Evolutionary conservation across 495 filamentous ascomycete genomes (phyloP), one percentile per base, ranked within the genome.

Genomic region (Penicillium fimorum): DNA sequence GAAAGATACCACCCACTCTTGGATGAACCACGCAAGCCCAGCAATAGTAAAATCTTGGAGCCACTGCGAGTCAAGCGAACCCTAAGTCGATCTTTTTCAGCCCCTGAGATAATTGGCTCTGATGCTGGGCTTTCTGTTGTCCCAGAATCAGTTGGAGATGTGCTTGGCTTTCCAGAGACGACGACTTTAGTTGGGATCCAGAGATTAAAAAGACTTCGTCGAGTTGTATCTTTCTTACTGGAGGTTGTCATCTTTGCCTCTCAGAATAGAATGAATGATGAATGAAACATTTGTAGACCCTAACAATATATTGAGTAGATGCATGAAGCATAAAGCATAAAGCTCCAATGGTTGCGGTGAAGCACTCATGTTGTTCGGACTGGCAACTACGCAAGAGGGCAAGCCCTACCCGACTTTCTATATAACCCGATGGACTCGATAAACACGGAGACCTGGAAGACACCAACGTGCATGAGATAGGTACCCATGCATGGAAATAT

Each of bases 61-160:
- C 66, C 58, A 56, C 63, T 69, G 11, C 61, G 58, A 3, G 60
- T 64, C 17, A 69, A 25, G n/a, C 58, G 58, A 11, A 46, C 32
- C 18, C 47, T 61, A 3, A 69, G 47, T 13, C 63, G 58, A 42
- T 51, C 35, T 47, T 48, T 64, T 20, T 49, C 24, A 5, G 29
- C 13, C 13, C 43, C 24, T 12, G 47, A 44, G 25, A 56, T 50
- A 22, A 45, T 55, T 27, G 58, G 49, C 25, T 69, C 68, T 7
- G 63, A 61, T 17, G 51, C 53, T 18, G 65, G 59, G 30, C 54
- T 66, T 29, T 72, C 71, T 11, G 74, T 70, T 38, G 65, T 29
- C 15, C 60, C 59, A 10, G 67, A 67, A 18, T 59, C 58, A n/a
- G 56, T 41, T n/a, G 60, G 50, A 35, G 57, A 60, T 32, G 53